Evolutionary conservation across 169 alveolate species (phyloP).

Genomic region (Babesia divergens): DNA sequence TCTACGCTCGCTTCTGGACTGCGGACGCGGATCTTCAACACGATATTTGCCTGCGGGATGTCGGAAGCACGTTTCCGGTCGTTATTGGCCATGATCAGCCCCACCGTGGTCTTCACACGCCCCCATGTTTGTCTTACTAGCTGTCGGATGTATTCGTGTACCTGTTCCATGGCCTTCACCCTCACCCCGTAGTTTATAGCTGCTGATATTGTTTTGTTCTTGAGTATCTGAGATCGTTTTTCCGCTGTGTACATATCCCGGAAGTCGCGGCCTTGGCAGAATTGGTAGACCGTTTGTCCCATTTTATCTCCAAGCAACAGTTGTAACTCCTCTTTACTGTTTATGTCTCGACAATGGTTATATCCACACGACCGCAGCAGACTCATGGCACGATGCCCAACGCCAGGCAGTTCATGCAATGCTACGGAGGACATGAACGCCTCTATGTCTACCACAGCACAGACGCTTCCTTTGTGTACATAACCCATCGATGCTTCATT

Average conservation of each 20-base stretch:
- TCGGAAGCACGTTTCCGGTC: not conserved
- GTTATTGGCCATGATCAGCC: not conserved
- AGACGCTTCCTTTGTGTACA: not conserved
- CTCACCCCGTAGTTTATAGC: constrained; percentile 28
- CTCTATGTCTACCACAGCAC: constrained; percentile 27
- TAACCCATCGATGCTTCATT: not conserved
- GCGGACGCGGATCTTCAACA: constrained; percentile 18
- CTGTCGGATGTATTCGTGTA: constrained; percentile 22
- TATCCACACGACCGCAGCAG: constrained; percentile 23
- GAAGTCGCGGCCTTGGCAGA: constrained; percentile 36
- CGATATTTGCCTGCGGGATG: constrained; percentile 4
- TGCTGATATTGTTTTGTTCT: constrained; percentile 33
- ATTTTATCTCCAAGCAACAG: constrained; percentile 26
- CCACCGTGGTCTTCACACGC: constrained; percentile 8
- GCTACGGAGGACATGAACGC: constrained; percentile 24
- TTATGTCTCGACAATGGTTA: constrained; percentile 18
- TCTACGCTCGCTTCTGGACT: constrained; percentile 34
- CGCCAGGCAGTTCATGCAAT: constrained; percentile 44
- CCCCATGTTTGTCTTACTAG: constrained; percentile 22
- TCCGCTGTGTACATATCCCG: constrained; percentile 35
- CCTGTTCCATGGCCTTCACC: constrained; percentile 5
- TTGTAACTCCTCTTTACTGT: constrained; percentile 14
- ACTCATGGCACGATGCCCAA: constrained; percentile 21
- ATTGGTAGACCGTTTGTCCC: constrained; percentile 32
- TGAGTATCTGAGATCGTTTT: constrained; percentile 21